Conservation (phyloP, 2,329 filamentous ascomycete genomes). For the Epichloe typhina region DNA sequence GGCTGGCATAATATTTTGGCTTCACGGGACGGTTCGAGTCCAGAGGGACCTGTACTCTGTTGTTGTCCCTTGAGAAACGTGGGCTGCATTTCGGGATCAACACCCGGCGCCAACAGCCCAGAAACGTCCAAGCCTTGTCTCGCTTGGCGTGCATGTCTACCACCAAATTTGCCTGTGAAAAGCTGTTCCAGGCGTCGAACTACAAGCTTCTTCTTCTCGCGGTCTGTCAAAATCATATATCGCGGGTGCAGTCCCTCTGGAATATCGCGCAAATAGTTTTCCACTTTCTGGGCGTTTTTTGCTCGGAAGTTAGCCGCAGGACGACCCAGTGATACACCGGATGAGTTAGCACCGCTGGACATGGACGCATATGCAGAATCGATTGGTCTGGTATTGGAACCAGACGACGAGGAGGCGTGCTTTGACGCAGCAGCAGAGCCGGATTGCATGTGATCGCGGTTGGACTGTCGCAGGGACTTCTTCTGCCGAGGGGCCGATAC, state of each 20-base stretch:
- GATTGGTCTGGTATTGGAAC: slow-evolving; percentile 38
- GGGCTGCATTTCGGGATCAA: slow-evolving; percentile 16
- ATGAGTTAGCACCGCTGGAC: slow-evolving; percentile 36
- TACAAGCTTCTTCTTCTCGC: slow-evolving; percentile 62
- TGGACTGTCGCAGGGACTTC: slow-evolving; percentile 26
- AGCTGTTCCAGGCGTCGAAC: slow-evolving; percentile 67
- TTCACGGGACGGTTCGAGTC: slow-evolving; percentile 29
- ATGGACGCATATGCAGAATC: slow-evolving; percentile 59
- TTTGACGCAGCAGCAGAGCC: slow-evolving; percentile 32
- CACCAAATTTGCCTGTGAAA: slow-evolving; percentile 57
- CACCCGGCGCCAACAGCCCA: slow-evolving; percentile 8
- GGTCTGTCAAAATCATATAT: slow-evolving; percentile 51
- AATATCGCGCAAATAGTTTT: slow-evolving; percentile 60
- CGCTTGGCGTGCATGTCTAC: slow-evolving; percentile 22
- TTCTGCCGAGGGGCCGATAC: slow-evolving; percentile 27
- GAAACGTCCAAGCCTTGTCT: slow-evolving; percentile 11
- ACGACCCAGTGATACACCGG: slow-evolving; percentile 25
- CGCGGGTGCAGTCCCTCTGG: slow-evolving; percentile 54
- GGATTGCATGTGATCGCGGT: slow-evolving; percentile 26
- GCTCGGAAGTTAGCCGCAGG: slow-evolving; percentile 22
- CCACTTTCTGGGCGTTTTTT: slow-evolving; percentile 46
- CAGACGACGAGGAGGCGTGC: slow-evolving; percentile 38
- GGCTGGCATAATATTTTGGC: slow-evolving; percentile 31
- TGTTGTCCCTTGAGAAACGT: slow-evolving; percentile 22
- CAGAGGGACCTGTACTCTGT: slow-evolving; percentile 11